Percentiles rank a stretch among this genome's conserved stretches.
phyloP scores from a whole-genome alignment of 1,284 basidiomycete species.

The Sporisorium scitamineum region DNA sequence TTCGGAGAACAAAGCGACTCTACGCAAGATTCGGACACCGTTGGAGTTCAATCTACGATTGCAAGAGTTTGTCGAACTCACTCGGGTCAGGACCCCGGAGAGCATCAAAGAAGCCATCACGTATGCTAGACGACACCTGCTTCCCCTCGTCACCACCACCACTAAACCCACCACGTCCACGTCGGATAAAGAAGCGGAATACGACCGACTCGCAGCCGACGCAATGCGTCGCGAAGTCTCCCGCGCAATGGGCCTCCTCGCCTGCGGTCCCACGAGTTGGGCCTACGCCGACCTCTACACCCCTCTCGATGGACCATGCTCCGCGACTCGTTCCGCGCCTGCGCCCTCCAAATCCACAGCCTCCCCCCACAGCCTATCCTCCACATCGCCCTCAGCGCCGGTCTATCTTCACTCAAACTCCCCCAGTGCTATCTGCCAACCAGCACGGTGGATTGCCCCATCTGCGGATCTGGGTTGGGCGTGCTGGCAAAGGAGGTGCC shows the following conservation, averaged over 20 bases:
- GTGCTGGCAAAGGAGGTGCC: conserved; percentile 85
- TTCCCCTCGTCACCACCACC: conserved; percentile 73
- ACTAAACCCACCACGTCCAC: background rate
- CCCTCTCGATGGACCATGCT: conserved; percentile 43
- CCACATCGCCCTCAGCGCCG: conserved; percentile 65
- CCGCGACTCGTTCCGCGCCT: conserved; percentile 45
- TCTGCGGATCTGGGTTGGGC: conserved; percentile 81
- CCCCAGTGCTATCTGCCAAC: conserved; percentile 51
- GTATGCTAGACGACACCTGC: conserved; percentile 84
- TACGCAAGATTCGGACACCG: conserved; percentile 84
- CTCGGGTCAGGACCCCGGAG: conserved; percentile 24
- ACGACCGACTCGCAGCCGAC: conserved; percentile 30
- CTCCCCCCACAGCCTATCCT: conserved; percentile 58
- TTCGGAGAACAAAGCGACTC: conserved; percentile 90
- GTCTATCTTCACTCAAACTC: conserved; percentile 58
- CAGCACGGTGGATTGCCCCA: conserved; percentile 79
- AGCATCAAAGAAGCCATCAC: conserved; percentile 81
- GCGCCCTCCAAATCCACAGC: conserved; percentile 55
- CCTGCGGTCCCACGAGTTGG: conserved; percentile 38
- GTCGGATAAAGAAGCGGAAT: conserved; percentile 31
- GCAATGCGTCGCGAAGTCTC: conserved; percentile 29
- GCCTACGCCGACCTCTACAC: conserved; percentile 60
- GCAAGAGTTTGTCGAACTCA: conserved; percentile 95
- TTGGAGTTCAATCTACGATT: conserved; percentile 94
- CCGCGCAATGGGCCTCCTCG: conserved; percentile 62